Evolutionary conservation across 2,329 filamentous ascomycete species (phyloP).

Genomic region (Colletotrichum tropicicola): DNA sequence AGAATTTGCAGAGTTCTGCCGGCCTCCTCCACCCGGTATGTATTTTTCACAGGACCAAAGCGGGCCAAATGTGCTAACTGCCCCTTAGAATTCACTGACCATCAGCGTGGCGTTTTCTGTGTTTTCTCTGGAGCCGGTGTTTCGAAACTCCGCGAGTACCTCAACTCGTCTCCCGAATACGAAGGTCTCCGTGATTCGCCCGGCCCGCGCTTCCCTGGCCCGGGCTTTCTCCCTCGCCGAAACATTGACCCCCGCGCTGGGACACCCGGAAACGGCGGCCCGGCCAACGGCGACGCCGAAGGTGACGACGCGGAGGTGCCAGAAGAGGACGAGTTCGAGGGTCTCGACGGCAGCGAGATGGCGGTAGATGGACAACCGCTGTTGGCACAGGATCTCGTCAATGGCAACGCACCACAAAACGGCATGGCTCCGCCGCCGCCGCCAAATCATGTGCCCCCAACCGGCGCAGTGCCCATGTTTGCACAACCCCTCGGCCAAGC

Average conservation of each 20-base stretch:
- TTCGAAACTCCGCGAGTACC: conserved; percentile 76
- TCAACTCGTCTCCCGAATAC: conserved; percentile 68
- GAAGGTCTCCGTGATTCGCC: conserved; percentile 50
- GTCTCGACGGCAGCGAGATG: conserved; percentile 49
- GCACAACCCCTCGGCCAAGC: conserved; percentile 24
- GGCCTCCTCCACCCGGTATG: conserved; percentile 80
- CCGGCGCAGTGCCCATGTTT: conserved; percentile 22
- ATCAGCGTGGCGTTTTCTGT: conserved; percentile 95
- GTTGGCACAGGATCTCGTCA: conserved; percentile 30
- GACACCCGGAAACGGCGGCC: conserved; percentile 31
- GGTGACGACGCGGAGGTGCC: conserved; percentile 50
- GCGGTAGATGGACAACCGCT: conserved; percentile 40
- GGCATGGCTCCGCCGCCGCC: conserved; percentile 22
- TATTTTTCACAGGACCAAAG: conserved; percentile 1
- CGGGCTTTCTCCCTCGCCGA: not conserved
- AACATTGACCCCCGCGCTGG: conserved; percentile 6
- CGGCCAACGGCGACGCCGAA: conserved; percentile 40
- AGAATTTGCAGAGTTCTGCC: conserved; percentile 86
- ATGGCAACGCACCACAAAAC: conserved; percentile 13
- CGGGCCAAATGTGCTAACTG: too few relatives aligned
- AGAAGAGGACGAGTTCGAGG: conserved; percentile 56
- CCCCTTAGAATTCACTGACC: conserved; percentile 87
- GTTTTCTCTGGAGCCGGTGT: conserved; percentile 95
- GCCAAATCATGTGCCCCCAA: conserved; percentile 16
- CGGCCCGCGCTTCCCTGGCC: conserved; percentile 26